Percentiles rank a stretch among this genome's conserved stretches.
These are phyloP conservation scores for Boletus subcaerulescens DNA, from an alignment of 768 basidiomycete genomes.

Conservation along the genomic window DNA sequence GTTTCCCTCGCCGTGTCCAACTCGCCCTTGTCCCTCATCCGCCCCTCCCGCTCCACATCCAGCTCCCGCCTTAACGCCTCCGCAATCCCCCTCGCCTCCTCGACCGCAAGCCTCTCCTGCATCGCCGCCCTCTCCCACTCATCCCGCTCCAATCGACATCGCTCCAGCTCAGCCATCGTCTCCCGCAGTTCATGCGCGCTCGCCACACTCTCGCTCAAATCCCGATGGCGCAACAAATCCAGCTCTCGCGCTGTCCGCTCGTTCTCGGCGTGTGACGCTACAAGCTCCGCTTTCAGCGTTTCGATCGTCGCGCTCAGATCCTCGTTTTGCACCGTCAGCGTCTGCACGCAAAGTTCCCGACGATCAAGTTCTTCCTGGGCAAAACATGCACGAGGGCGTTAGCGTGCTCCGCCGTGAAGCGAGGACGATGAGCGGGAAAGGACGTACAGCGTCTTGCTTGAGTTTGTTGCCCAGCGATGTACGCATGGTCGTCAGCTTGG, in stretches of 20 bases:
- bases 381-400: background rate
- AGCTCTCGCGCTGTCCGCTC: conserved; percentile 70
- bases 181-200: conserved; percentile 83
- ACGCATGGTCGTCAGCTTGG: conserved; percentile 90
- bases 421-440: too few relatives aligned
- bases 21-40: conserved; percentile 52
- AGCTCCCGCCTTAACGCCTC: conserved; percentile 61
- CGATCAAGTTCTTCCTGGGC: conserved; percentile 96
- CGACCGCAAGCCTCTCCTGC: conserved; percentile 66
- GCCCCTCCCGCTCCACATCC: conserved; percentile 59
- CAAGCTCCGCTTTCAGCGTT: conserved; percentile 78
- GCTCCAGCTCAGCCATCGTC: conserved; percentile 82
- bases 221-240: conserved; percentile 59
- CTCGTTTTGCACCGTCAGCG: conserved; percentile 74
- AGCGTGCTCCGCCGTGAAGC: background rate
- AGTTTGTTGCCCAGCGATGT: conserved; percentile 91
- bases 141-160: conserved; percentile 76
- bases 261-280: conserved; percentile 70
- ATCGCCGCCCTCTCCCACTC: conserved; percentile 63
- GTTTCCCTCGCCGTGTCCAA: conserved; percentile 72
- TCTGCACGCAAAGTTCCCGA: conserved; percentile 78
- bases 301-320: conserved; percentile 69
- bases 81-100: conserved; percentile 60
- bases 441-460: conserved; percentile 91
- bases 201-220: conserved; percentile 62